Percentiles rank a stretch among this genome's conserved stretches.
Conservation (phyloP, 495 filamentous ascomycete genomes). For the Aspergillus saccharolyticus region DNA sequence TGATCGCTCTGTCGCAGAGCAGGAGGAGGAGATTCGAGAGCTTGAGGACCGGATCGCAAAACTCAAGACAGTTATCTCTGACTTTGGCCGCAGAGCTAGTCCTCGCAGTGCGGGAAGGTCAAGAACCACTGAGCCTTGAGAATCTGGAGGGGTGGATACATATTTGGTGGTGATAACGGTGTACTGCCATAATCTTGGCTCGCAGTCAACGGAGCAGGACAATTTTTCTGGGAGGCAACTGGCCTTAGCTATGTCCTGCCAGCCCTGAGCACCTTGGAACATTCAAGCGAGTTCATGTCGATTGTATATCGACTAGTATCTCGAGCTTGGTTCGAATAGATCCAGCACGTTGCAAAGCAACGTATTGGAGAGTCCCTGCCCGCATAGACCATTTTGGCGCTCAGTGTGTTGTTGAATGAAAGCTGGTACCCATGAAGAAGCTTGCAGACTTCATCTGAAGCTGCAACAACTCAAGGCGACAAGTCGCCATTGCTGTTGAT, state of each 20-base stretch:
- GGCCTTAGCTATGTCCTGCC: not conserved
- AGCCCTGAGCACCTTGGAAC: not conserved
- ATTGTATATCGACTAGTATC: not conserved
- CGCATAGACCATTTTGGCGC: not conserved
- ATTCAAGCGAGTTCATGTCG: not conserved
- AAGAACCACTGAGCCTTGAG: constrained; percentile 5
- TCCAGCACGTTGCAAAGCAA: not conserved
- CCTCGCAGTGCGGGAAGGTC: constrained; percentile 13
- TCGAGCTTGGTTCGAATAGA: not conserved
- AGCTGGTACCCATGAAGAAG: not conserved
- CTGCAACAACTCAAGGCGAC: not conserved
- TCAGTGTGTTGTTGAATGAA: not conserved
- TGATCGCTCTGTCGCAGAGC: constrained; percentile 64
- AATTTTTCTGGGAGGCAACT: not conserved
- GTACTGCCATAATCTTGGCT: not conserved
- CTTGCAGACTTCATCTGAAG: not conserved
- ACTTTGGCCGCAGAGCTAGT: constrained; percentile 37
- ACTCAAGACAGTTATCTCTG: constrained; percentile 51
- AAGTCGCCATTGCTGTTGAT: not conserved
- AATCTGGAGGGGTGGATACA: not conserved
- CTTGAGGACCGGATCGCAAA: constrained; percentile 61
- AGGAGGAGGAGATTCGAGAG: constrained; percentile 72
- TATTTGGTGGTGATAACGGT: not conserved
- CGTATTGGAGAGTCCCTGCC: not conserved
- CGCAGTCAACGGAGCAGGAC: not conserved